Conservation (phyloP, 140 eudicot genomes). For the Cichorium intybus region DNA sequence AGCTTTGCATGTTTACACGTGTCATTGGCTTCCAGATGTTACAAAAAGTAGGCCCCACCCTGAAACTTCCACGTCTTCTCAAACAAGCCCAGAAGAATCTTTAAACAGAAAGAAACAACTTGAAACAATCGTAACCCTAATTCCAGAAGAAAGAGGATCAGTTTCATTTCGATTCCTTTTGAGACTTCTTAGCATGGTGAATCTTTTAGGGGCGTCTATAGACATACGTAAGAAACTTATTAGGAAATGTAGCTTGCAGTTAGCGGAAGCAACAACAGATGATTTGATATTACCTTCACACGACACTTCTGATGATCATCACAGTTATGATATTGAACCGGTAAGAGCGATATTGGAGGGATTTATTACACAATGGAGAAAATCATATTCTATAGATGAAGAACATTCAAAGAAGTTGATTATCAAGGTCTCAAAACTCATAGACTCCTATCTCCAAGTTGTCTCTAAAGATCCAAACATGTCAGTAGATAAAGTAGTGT, state of each 20-base stretch:
- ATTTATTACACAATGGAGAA: constrained; percentile 57
- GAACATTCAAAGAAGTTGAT: constrained; percentile 25
- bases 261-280: constrained; percentile 56
- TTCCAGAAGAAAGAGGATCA: constrained; percentile 67
- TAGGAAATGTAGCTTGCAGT: constrained; percentile 55
- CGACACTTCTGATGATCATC: constrained; percentile 22
- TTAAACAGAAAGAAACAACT: constrained; percentile 38
- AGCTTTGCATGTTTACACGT: constrained; percentile 13
- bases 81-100: constrained; percentile 34
- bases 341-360: constrained; percentile 54
- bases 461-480: constrained; percentile 51
- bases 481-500: constrained; percentile 52
- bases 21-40: constrained; percentile 64
- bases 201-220: constrained; percentile 43
- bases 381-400: constrained; percentile 31
- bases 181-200: constrained; percentile 50
- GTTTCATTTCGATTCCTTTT: constrained; percentile 72
- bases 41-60: constrained; percentile 23
- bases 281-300: constrained; percentile 49
- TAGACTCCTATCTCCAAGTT: constrained; percentile 69
- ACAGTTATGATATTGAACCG: constrained; percentile 51
- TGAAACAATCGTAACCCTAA: constrained; percentile 57
- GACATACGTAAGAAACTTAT: constrained; percentile 52
- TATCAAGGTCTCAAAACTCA: constrained; percentile 60
- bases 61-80: constrained; percentile 41